Conservation (phyloP, 495 filamentous ascomycete species). For the Aspergillus heteromorphus region DNA sequence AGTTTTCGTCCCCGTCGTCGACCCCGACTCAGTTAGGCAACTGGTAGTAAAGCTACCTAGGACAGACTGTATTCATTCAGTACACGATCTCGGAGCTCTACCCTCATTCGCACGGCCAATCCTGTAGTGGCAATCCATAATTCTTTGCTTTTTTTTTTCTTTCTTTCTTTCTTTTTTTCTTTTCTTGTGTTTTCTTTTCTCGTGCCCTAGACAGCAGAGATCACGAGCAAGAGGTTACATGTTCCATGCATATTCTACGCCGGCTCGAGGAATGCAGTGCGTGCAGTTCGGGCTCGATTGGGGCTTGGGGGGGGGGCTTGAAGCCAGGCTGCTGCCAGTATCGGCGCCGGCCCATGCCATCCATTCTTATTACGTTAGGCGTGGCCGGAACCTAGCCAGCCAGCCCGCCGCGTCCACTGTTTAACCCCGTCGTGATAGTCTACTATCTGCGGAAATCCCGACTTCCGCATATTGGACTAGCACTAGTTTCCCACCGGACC, state of each 20-base stretch:
- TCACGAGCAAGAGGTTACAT: slow-evolving; percentile 13
- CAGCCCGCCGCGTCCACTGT: slow-evolving; percentile 6
- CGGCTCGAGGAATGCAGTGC: slow-evolving; percentile 22
- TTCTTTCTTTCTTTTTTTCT: neutral
- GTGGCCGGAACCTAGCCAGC: neutral
- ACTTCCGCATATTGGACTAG: slow-evolving; percentile 17
- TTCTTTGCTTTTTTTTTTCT: neutral
- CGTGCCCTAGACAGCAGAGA: neutral
- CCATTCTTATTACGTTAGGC: slow-evolving; percentile 13
- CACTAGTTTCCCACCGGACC: neutral
- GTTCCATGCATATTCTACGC: slow-evolving; percentile 46
- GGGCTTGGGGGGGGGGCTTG: neutral
- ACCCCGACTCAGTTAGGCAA: too few relatives aligned
- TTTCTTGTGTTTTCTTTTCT: neutral
- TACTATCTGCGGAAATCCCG: slow-evolving; percentile 17
- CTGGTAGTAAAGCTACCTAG: neutral
- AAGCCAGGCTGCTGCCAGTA: neutral
- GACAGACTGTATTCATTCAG: neutral
- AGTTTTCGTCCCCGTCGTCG: too few relatives aligned
- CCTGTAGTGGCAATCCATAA: neutral
- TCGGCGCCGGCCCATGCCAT: slow-evolving; percentile 10
- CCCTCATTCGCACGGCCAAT: neutral
- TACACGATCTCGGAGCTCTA: neutral
- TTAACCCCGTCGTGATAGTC: neutral
- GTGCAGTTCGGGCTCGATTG: neutral